A percentile compares a stretch with the other conserved stretches of the same genome.
Conservation (phyloP, 139 green algal genomes). For the Tetraselmis chui region DNA sequence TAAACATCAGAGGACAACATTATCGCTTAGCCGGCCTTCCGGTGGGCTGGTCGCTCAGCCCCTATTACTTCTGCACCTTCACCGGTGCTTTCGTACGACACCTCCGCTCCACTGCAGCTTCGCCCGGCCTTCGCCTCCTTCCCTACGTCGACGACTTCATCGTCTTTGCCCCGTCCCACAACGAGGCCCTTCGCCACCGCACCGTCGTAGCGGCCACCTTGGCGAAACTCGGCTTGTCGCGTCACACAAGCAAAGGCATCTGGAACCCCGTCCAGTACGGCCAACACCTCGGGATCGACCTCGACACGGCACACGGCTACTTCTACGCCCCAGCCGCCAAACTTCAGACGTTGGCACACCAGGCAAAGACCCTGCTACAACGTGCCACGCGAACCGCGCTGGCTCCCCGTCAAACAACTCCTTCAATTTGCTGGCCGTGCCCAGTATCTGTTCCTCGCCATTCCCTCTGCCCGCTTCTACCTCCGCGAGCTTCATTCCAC, state of each 20-base stretch:
- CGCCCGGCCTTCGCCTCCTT: too few species aligned
- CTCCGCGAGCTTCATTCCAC: not conserved
- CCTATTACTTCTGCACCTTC: too few species aligned
- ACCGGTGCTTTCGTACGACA: too few species aligned
- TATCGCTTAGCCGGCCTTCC: too few species aligned
- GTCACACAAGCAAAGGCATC: not conserved
- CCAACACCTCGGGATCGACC: not conserved
- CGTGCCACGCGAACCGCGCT: not conserved
- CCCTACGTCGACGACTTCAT: too few species aligned
- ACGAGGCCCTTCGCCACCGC: too few species aligned
- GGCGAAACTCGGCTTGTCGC: too few species aligned
- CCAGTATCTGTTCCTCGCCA: not conserved
- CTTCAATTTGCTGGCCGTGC: not conserved
- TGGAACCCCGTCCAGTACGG: not conserved
- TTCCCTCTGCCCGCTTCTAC: not conserved
- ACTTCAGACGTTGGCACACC: not conserved
- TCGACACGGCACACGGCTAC: not conserved
- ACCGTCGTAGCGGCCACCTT: too few species aligned
- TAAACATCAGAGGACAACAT: too few species aligned
- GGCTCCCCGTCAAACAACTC: not conserved
- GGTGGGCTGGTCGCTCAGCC: too few species aligned
- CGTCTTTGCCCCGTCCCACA: too few species aligned
- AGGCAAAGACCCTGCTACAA: not conserved
- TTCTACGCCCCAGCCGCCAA: not conserved
- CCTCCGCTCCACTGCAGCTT: too few species aligned